These are phyloP conservation scores for Dioszegia aurantiaca DNA, from an alignment of 768 basidiomycete genomes.

Conservation along the genomic window DNA sequence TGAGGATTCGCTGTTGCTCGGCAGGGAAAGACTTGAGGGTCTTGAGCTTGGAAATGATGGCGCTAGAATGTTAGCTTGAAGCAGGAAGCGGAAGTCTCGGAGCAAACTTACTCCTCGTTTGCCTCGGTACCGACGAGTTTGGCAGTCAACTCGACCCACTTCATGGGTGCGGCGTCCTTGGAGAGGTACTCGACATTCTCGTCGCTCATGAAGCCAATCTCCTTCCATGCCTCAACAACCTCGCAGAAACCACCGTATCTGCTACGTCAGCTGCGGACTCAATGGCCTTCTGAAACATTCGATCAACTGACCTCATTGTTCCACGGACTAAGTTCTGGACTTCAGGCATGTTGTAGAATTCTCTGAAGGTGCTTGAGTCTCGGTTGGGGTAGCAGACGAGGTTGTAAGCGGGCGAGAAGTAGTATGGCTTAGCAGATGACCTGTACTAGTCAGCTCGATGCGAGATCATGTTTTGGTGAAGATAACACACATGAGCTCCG, in stretches of 20 bases:
- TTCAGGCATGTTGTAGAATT: conserved; percentile 90
- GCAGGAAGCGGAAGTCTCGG: background rate
- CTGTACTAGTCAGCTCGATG: conserved; percentile 22
- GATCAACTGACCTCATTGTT: conserved; percentile 84
- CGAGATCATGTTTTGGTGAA: background rate
- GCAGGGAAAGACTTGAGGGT: conserved; percentile 64
- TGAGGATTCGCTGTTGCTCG: conserved; percentile 68
- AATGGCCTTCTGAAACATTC: conserved; percentile 78
- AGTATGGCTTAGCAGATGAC: conserved; percentile 81
- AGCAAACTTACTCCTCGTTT: conserved; percentile 63
- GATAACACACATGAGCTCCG: conserved; percentile 69
- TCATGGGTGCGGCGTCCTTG: conserved; percentile 60
- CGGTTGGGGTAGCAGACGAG: conserved; percentile 98
- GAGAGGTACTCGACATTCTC: conserved; percentile 70
- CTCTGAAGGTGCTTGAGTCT: conserved; percentile 82
- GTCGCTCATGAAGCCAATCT: conserved; percentile 81
- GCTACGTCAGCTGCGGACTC: conserved; percentile 75
- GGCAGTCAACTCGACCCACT: conserved; percentile 81
- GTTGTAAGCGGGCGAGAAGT: conserved; percentile 88
- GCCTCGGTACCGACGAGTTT: conserved; percentile 68
- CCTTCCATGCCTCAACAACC: conserved; percentile 81
- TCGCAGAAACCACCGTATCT: conserved; percentile 88
- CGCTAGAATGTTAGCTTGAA: conserved; percentile 53
- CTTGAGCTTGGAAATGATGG: conserved; percentile 71
- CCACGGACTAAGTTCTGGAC: conserved; percentile 89